Evolutionary conservation across 805 yeast genomes (phyloP), one percentile per base, ranked within the genome.

Genomic region (Candida schatavii): DNA sequence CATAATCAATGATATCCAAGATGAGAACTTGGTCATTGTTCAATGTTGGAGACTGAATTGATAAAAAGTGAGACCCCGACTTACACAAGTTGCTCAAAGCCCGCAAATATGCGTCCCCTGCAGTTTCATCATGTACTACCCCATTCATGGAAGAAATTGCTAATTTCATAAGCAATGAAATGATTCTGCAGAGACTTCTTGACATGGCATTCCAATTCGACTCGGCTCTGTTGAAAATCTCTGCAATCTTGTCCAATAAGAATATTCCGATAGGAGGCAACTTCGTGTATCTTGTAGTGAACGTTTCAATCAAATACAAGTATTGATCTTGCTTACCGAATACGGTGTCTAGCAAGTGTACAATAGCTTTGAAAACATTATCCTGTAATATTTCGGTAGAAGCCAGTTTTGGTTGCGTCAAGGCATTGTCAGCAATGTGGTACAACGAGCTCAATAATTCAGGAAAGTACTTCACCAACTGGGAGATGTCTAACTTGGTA

Each of bases 261-360:
- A 68, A 68, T 21, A 73, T 59, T 4, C 88, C 88, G 45, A 80
- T 64, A 2, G 56, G 52, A 3, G 86, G 80, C 3, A 77, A 57
- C 7, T 61, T 54, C 5, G 49, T 45, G 23, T 61, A 53, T 25
- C 63, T 62, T 4, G 57, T 50, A 31, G 75, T 57, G 48, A 79
- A 80, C 10, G 70, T 66, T 39, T 80, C 79, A 49, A 83, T 72
- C 51, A 82, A 53, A 46, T 77, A 75, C 32, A 77, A 67, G 58
- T 80, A 79, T 47, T 80, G 83, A 45, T 80, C 83, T 52, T 81
- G 81, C 53, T 83, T 75, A 2, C 85, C 87, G 50, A 83, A 66
- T 14, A 82, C 71, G 38, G 79, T 69, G 57, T 83, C 88, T 26
- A 85, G 58, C 40, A 81, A 61, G 47, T 80, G 82, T 33, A 83